Conservation (phyloP, 441 rosid species). For the Aquilaria agallochum region DNA sequence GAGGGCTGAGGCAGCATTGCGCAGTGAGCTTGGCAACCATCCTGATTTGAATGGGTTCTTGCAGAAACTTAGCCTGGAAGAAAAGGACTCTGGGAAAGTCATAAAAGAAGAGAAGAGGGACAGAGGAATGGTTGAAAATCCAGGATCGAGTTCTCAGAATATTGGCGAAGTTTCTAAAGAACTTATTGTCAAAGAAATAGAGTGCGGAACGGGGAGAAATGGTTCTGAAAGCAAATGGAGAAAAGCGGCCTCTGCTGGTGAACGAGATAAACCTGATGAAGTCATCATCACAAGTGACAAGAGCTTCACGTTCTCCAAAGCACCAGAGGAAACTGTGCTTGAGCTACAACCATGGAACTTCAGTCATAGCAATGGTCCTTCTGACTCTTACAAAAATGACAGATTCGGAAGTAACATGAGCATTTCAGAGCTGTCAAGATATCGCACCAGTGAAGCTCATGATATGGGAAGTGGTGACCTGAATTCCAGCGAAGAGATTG, state of each 20-base stretch:
- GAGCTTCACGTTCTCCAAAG: constrained; percentile 38
- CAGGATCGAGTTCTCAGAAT: constrained; percentile 34
- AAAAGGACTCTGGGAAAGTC: constrained; percentile 35
- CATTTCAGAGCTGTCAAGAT: constrained; percentile 27
- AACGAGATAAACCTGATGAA: constrained; percentile 41
- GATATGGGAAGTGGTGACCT: constrained; percentile 36
- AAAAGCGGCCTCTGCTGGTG: constrained; percentile 44
- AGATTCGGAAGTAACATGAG: constrained; percentile 25
- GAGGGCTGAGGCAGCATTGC: constrained; percentile 93
- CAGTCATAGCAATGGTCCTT: constrained; percentile 43
- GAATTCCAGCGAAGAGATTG: constrained; percentile 54
- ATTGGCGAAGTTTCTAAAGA: constrained; percentile 56
- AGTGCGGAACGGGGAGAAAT: constrained; percentile 55
- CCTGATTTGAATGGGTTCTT: constrained; percentile 78
- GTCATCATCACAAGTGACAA: constrained; percentile 30
- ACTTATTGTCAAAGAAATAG: constrained; percentile 87
- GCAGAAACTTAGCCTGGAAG: constrained; percentile 56
- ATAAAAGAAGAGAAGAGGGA: constrained; percentile 37
- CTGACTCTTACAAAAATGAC: constrained; percentile 39
- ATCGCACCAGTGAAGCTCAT: constrained; percentile 21
- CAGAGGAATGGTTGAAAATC: constrained; percentile 21
- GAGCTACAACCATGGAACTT: constrained; percentile 66
- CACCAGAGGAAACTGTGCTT: constrained; percentile 39
- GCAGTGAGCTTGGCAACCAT: constrained; percentile 57
- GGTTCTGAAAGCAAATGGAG: constrained; percentile 58